A percentile compares a stretch with the other conserved stretches of the same genome.
Evolutionary conservation across 1,284 basidiomycete genomes (phyloP).

Genomic region (Microbotryum saponariae): DNA sequence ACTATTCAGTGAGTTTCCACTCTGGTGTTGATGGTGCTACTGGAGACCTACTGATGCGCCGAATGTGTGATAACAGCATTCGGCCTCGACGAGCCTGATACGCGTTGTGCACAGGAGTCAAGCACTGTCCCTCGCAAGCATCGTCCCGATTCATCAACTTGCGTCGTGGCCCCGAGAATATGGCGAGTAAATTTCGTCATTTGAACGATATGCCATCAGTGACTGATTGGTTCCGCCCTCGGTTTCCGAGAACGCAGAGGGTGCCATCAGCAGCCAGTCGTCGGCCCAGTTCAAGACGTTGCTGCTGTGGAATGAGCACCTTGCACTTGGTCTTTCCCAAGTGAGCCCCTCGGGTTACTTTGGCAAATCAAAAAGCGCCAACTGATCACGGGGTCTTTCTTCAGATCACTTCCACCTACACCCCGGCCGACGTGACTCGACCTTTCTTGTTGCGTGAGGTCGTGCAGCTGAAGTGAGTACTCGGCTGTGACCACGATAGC

Average conservation of each 20-base stretch:
- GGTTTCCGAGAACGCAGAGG: not conserved
- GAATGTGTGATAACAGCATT: not conserved
- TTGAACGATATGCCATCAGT: too few species aligned
- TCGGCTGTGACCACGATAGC: too few species aligned
- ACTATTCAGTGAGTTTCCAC: slow-evolving; percentile 2
- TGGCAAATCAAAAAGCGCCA: not conserved
- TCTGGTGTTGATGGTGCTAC: too few species aligned
- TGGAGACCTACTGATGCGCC: not conserved
- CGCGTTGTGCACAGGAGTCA: slow-evolving; percentile 15
- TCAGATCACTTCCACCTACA: not conserved
- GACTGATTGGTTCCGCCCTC: too few species aligned
- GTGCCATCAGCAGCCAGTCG: not conserved
- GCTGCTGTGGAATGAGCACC: slow-evolving; percentile 14
- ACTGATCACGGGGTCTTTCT: not conserved
- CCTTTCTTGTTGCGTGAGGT: slow-evolving; percentile 14
- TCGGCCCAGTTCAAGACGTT: slow-evolving; percentile 20
- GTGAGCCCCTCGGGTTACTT: not conserved
- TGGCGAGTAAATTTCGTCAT: too few species aligned
- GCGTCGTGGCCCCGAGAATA: slow-evolving; percentile 8
- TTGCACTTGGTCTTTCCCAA: slow-evolving; percentile 20
- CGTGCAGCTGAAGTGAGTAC: slow-evolving; percentile 16
- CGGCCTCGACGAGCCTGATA: slow-evolving; percentile 9
- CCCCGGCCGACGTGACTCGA: slow-evolving; percentile 19
- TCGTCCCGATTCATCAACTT: slow-evolving; percentile 24
- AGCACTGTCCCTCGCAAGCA: slow-evolving; percentile 11